Evolutionary conservation across 176 grass and related monocot species (phyloP).

Genomic region (Carex kokanica): DNA sequence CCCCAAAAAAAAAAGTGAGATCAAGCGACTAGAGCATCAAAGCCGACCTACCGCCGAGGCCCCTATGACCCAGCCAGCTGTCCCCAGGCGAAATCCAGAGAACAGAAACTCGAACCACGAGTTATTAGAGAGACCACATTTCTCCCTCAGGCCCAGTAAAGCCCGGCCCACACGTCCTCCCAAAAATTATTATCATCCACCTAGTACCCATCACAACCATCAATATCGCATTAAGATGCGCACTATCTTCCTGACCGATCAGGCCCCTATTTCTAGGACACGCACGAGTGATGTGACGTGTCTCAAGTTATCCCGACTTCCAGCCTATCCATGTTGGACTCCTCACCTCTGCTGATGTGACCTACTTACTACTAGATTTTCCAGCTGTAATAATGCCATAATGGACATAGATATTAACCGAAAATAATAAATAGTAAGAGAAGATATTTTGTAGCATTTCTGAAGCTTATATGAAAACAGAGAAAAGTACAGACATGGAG

Average conservation of each 20-base stretch:
- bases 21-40: not conserved
- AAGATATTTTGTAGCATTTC: conserved; percentile 2
- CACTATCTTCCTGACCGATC: not conserved
- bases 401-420: not conserved
- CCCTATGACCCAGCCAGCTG: not conserved
- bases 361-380: not conserved
- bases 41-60: not conserved
- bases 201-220: not conserved
- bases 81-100: not conserved
- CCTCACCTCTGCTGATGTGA: conserved; percentile 9
- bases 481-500: not conserved
- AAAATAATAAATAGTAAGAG: not conserved
- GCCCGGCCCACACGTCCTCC: not conserved
- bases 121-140: not conserved
- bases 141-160: not conserved
- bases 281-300: conserved; percentile 37
- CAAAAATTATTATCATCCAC: not conserved
- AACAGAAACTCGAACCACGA: not conserved
- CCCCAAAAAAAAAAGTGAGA: not conserved
- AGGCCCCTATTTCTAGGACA: not conserved
- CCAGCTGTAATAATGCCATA: conserved; percentile 7
- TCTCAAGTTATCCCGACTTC: not conserved
- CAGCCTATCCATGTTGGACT: conserved; percentile 15
- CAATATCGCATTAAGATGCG: not conserved
- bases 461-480: no score